phyloP scores from a whole-genome alignment of 2,329 filamentous ascomycete species.

The Aspergillus amoenus region DNA sequence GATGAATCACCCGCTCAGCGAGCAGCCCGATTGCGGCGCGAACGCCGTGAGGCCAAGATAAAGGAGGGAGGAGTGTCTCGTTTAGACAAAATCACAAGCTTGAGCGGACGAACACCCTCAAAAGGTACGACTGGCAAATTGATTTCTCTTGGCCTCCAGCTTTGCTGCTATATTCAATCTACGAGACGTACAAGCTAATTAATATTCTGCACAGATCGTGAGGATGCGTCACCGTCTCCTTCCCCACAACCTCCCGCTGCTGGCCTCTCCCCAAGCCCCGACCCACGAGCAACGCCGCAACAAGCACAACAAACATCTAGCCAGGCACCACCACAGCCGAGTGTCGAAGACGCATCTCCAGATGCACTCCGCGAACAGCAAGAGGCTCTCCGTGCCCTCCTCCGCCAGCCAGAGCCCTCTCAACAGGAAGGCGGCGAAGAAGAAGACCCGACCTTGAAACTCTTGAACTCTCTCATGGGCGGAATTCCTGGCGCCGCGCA shows the following conservation, averaged over 20 bases:
- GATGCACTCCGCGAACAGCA: conserved; percentile 42
- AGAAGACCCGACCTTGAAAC: conserved; percentile 39
- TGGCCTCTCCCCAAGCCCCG: conserved; percentile 11
- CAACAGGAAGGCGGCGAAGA: conserved; percentile 24
- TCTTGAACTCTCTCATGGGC: conserved; percentile 38
- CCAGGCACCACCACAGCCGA: conserved; percentile 3
- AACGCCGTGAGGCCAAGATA: conserved; percentile 64
- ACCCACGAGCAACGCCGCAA: conserved; percentile 9
- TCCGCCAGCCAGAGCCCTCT: conserved; percentile 32
- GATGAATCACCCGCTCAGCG: conserved; percentile 49
- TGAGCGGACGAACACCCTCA: conserved; percentile 54
- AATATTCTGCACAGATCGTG: conserved; percentile 19
- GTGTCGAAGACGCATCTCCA: conserved; percentile 25
- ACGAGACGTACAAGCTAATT: conserved; percentile 11
- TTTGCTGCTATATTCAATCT: not conserved
- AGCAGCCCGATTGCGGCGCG: conserved; percentile 61
- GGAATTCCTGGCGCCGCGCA: conserved; percentile 26
- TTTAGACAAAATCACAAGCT: conserved; percentile 61
- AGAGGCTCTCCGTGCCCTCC: conserved; percentile 42
- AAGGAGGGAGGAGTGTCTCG: conserved; percentile 57
- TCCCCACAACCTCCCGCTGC: conserved; percentile 24
- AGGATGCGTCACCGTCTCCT: conserved; percentile 29
- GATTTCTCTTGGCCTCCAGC: no score
- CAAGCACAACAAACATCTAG: conserved; percentile 14
- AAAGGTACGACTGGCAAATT: conserved; percentile 27